Evolutionary conservation across 139 green algal genomes (phyloP).

Genomic region (Tetraselmis chui): DNA sequence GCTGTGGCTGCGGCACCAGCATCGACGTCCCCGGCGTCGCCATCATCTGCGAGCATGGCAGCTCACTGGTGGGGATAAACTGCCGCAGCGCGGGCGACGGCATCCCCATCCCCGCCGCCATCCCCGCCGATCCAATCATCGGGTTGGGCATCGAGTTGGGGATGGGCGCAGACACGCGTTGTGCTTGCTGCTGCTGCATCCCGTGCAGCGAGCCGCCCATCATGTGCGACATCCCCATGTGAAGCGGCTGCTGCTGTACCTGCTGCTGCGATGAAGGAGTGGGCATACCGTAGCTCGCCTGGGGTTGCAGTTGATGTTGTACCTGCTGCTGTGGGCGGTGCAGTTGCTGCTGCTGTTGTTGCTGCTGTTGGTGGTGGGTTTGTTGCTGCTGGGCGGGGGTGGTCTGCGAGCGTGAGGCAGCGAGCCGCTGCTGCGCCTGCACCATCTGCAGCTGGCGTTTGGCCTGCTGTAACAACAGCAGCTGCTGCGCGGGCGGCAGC

Average conservation of each 20-base stretch:
- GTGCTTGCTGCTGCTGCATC: background rate
- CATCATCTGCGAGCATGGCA: no score
- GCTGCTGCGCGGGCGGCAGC: background rate
- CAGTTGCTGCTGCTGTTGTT: background rate
- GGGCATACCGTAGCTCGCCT: background rate
- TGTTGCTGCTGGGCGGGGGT: background rate
- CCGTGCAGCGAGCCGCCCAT: no score
- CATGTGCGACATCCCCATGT: no score
- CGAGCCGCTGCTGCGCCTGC: background rate
- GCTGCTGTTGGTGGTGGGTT: background rate
- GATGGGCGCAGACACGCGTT: background rate
- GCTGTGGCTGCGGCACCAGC: background rate
- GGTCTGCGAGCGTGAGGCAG: background rate
- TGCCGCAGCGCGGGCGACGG: background rate
- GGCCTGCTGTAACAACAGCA: background rate
- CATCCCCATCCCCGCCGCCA: no score
- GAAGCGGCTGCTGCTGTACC: background rate
- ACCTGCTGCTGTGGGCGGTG: background rate
- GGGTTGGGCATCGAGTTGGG: background rate
- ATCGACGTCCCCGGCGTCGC: background rate
- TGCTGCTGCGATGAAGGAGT: background rate
- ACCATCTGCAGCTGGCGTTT: background rate
- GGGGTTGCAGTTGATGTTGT: background rate
- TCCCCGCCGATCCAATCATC: no score
- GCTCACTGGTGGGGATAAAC: background rate